phyloP scores from a whole-genome alignment of 768 basidiomycete species.

The Pisolithus marmoratus region DNA sequence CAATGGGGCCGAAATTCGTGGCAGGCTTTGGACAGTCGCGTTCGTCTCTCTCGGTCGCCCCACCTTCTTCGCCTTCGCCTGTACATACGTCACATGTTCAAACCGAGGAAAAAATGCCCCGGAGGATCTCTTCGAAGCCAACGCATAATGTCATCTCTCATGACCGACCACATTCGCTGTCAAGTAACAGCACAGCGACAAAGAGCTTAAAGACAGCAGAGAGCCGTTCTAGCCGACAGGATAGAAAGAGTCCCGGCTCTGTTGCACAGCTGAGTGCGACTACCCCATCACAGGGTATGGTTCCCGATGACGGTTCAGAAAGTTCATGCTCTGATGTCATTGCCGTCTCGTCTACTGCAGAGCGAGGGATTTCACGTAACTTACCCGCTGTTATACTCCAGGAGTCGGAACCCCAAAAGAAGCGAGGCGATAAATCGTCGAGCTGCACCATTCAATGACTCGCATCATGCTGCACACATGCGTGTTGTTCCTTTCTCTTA shows the following conservation, averaged over 20 bases:
- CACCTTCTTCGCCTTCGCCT: constrained; percentile 27
- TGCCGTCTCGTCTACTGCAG: not conserved
- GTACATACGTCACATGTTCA: constrained; percentile 13
- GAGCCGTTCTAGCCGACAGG: constrained; percentile 38
- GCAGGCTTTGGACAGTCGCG: constrained; percentile 60
- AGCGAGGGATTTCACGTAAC: constrained; percentile 3
- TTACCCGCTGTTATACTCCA: constrained; percentile 3
- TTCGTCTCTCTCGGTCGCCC: constrained; percentile 46
- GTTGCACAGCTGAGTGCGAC: constrained; percentile 25
- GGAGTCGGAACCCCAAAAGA: constrained; percentile 21
- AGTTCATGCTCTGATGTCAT: constrained; percentile 9
- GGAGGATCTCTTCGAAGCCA: constrained; percentile 32
- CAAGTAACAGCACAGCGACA: constrained; percentile 52
- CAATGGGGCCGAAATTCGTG: constrained; percentile 61
- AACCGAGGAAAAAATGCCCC: constrained; percentile 14
- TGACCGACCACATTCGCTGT: constrained; percentile 53
- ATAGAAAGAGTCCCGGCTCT: constrained; percentile 31
- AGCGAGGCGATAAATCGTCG: constrained; percentile 22
- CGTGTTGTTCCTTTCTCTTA: not conserved
- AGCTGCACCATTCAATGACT: constrained; percentile 24
- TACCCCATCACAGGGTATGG: constrained; percentile 11
- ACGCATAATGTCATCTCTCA: constrained; percentile 31
- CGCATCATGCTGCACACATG: not conserved
- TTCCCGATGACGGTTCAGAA: constrained; percentile 14
- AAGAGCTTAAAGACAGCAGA: constrained; percentile 56